phyloP scores from a whole-genome alignment of 2,329 filamentous ascomycete genomes.

The Rutstroemia sp. region DNA sequence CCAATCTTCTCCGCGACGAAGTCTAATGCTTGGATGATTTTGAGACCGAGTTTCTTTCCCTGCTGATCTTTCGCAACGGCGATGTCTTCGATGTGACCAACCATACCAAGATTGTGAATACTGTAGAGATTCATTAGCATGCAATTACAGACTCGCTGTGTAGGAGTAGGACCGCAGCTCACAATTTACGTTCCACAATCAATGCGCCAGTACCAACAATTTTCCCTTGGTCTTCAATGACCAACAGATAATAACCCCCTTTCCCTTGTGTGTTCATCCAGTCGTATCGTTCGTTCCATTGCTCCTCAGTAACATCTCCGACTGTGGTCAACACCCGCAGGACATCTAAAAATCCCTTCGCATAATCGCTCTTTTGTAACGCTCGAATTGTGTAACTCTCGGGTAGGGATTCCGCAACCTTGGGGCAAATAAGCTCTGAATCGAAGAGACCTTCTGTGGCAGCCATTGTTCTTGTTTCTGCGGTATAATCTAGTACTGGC shows the following conservation, averaged over 20 bases:
- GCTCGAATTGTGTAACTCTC: conserved; percentile 77
- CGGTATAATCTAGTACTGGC: neutral
- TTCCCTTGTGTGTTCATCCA: conserved; percentile 63
- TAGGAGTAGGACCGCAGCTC: conserved; percentile 17
- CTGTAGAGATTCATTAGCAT: conserved; percentile 33
- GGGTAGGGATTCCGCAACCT: conserved; percentile 66
- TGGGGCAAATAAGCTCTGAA: conserved; percentile 65
- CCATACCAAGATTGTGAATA: conserved; percentile 72
- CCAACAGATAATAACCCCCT: conserved; percentile 75
- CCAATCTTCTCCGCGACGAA: conserved; percentile 79
- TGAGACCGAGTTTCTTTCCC: conserved; percentile 89
- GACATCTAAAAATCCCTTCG: conserved; percentile 80
- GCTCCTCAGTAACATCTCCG: conserved; percentile 69
- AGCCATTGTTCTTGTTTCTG: conserved; percentile 16
- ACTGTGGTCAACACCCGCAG: conserved; percentile 88
- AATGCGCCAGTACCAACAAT: conserved; percentile 89
- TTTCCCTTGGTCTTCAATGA: conserved; percentile 59
- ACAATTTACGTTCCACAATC: conserved; percentile 93
- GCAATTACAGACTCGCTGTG: neutral
- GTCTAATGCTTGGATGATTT: conserved; percentile 91
- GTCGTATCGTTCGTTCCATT: conserved; percentile 74
- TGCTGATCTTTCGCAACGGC: conserved; percentile 92
- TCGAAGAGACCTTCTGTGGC: conserved; percentile 63
- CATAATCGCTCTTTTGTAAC: conserved; percentile 70
- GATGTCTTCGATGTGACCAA: conserved; percentile 97